A percentile compares a stretch with the other conserved stretches of the same genome.
phyloP scores from a whole-genome alignment of 2,329 filamentous ascomycete genomes.

The Tolypocladium nubicola region DNA sequence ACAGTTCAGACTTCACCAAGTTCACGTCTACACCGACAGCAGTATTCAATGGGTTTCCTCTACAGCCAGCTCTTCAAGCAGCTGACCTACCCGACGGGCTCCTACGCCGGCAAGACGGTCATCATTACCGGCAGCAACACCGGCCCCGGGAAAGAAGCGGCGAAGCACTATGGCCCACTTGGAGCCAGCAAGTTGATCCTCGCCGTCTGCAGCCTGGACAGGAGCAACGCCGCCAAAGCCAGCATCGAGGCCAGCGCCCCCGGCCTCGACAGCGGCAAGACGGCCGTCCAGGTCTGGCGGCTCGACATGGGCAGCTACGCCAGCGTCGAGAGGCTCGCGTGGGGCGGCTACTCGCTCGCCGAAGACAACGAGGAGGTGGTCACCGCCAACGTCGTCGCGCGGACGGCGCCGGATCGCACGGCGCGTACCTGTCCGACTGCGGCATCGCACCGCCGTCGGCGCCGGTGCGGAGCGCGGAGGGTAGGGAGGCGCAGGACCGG shows the following conservation, averaged over 20 bases:
- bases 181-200: constrained; percentile 23
- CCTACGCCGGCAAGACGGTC: constrained; percentile 18
- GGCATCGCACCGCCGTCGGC: neutral
- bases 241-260: constrained; percentile 18
- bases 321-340: constrained; percentile 28
- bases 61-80: constrained; percentile 1
- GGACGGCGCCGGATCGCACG: neutral
- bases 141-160: constrained; percentile 25
- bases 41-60: neutral
- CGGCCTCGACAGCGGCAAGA: constrained; percentile 8
- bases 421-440: neutral
- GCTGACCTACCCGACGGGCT: constrained; percentile 12
- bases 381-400: constrained; percentile 40
- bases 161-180: constrained; percentile 21
- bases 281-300: constrained; percentile 35
- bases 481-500: neutral
- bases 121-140: constrained; percentile 26
- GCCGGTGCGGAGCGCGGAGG: neutral
- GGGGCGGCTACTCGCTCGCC: constrained; percentile 16
- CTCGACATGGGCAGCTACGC: constrained; percentile 37
- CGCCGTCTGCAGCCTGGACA: constrained; percentile 18
- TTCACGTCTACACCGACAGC: neutral
- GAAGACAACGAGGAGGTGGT: constrained; percentile 38
- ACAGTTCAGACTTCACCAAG: neutral
- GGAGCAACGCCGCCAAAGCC: constrained; percentile 23